Conservation (phyloP, 23 red algal species). For the Agarophyton chilense region DNA sequence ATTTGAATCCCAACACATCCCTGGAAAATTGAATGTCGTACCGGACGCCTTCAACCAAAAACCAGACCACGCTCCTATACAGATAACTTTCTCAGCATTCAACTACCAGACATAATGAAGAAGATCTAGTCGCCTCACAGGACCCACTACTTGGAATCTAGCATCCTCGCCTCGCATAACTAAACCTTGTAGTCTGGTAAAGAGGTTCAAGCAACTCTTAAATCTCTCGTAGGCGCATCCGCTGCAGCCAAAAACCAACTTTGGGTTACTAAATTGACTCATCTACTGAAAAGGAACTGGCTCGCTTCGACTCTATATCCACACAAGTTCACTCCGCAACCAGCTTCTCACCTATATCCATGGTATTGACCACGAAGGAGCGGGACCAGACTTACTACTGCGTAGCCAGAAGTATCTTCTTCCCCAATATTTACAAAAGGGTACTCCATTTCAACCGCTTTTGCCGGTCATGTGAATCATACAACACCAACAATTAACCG, state of each 20-base stretch:
- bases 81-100: neutral
- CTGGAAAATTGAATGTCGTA: slow-evolving; percentile 2
- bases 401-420: neutral
- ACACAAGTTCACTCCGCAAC: neutral
- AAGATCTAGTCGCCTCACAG: neutral
- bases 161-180: too few species aligned
- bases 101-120: neutral
- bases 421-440: neutral
- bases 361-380: neutral
- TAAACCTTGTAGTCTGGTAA: too few species aligned
- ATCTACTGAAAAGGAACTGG: neutral
- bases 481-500: neutral
- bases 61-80: neutral
- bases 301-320: neutral
- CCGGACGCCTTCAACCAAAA: neutral
- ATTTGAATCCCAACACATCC: slow-evolving; percentile 13
- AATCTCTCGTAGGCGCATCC: neutral
- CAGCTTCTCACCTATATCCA: neutral
- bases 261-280: neutral
- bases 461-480: neutral
- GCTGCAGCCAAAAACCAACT: neutral
- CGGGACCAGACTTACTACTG: slow-evolving; percentile 12
- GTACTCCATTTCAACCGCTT: neutral
- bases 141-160: neutral
- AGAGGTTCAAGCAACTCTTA: neutral